These are phyloP conservation scores for Rhytidiadelphus loreus DNA, from an alignment of 225 moss, liverwort and hornwort genomes.

Conservation along the genomic window DNA sequence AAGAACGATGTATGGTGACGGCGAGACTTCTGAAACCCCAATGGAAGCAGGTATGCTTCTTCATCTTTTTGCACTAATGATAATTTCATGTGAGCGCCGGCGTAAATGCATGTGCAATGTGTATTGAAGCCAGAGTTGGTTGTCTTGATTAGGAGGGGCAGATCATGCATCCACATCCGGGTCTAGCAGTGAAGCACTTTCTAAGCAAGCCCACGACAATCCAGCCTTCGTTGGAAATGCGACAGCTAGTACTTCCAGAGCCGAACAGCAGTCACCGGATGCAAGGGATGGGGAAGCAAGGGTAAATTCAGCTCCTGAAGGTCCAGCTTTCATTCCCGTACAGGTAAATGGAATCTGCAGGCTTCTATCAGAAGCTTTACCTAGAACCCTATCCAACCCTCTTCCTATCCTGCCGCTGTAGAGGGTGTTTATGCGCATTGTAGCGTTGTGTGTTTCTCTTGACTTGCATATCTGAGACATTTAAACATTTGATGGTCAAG, in stretches of 20 bases:
- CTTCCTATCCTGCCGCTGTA: background rate
- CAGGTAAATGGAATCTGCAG: conserved; percentile 19
- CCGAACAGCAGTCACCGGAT: conserved; percentile 9
- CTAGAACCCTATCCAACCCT: background rate
- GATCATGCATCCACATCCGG: conserved; percentile 29
- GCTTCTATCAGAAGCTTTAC: background rate
- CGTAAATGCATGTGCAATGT: background rate
- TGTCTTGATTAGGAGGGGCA: conserved; percentile 9
- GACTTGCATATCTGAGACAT: background rate
- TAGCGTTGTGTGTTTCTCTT: background rate
- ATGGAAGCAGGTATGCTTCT: conserved; percentile 27
- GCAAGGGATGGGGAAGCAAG: conserved; percentile 12
- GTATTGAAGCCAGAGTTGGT: background rate
- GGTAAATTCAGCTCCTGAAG: conserved; percentile 10
- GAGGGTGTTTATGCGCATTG: background rate
- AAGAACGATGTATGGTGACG: conserved; percentile 26
- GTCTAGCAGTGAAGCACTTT: conserved; percentile 25
- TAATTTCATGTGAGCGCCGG: background rate
- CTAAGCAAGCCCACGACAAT: conserved; percentile 29
- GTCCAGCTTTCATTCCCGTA: background rate
- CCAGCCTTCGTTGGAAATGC: conserved; percentile 18
- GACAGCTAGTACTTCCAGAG: conserved; percentile 14
- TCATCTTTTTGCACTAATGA: background rate
- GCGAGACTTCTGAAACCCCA: conserved; percentile 20
- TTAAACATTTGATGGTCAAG: background rate